Conservation (phyloP, 345 rosid species). For the Salix arbutifolia region DNA sequence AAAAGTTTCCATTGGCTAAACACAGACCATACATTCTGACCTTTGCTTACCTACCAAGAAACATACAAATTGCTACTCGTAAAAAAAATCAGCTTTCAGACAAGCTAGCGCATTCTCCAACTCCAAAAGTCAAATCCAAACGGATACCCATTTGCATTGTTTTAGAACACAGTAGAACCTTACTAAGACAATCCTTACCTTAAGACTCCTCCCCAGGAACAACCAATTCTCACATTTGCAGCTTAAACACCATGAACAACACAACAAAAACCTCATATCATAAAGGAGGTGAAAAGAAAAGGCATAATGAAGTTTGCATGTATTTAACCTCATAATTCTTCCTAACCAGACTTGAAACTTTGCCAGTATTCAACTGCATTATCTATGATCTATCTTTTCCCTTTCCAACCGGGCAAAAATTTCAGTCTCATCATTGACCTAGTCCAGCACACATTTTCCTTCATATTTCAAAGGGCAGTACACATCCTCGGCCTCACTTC, state of each 20-base stretch:
- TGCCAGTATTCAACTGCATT: neutral
- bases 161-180: neutral
- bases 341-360: neutral
- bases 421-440: neutral
- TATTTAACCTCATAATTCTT: neutral
- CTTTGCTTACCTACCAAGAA: neutral
- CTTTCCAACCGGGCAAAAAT: neutral
- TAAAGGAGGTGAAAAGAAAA: too few relatives aligned
- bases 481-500: neutral
- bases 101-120: neutral
- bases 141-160: neutral
- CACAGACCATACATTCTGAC: neutral
- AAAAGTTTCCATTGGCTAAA: neutral
- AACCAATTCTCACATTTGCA: neutral
- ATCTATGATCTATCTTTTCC: neutral
- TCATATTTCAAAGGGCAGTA: neutral
- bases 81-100: neutral
- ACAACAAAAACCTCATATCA: neutral
- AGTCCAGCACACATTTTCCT: neutral
- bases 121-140: slow-evolving; percentile 1
- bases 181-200: neutral
- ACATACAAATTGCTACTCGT: neutral
- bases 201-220: neutral
- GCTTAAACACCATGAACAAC: neutral
- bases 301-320: too few relatives aligned